Evolutionary conservation across 495 filamentous ascomycete species (phyloP).

Genomic region (Beverwykella pulmonaria): DNA sequence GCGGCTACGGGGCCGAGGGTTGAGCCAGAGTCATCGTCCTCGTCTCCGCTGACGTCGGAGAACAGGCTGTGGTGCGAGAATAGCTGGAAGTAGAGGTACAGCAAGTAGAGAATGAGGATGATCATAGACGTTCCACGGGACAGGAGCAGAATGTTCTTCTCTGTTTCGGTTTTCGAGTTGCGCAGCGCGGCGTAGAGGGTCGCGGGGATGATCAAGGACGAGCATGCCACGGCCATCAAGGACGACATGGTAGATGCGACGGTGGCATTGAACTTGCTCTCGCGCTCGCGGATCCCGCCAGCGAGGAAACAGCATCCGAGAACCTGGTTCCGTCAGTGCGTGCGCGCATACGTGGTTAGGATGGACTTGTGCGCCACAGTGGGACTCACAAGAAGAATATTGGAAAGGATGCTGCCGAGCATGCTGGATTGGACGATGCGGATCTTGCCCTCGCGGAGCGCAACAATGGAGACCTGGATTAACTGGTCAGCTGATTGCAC

Average conservation of each 20-base stretch:
- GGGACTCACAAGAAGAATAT: constrained; percentile 71
- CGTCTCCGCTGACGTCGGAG: constrained; percentile 59
- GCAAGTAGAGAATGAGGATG: constrained; percentile 80
- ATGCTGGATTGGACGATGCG: constrained; percentile 96
- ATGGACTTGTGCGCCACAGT: not conserved
- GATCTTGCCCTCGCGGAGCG: constrained; percentile 80
- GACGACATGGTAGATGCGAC: constrained; percentile 96
- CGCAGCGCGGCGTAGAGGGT: constrained; percentile 66
- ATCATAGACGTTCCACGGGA: constrained; percentile 92
- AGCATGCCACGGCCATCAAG: constrained; percentile 87
- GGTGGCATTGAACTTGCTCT: constrained; percentile 81
- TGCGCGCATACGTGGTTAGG: constrained; percentile 7
- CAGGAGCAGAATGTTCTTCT: constrained; percentile 72
- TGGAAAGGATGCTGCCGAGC: constrained; percentile 95
- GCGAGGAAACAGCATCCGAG: constrained; percentile 96
- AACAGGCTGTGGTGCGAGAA: constrained; percentile 79
- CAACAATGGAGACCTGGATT: constrained; percentile 85
- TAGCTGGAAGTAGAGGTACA: constrained; percentile 92
- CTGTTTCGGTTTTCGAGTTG: constrained; percentile 49
- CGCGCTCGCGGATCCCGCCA: constrained; percentile 70
- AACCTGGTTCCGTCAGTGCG: constrained; percentile 47
- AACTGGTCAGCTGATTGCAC: constrained; percentile 5
- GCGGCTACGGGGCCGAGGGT: constrained; percentile 75
- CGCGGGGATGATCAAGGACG: constrained; percentile 91
- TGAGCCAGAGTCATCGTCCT: constrained; percentile 50